Evolutionary conservation across 2,329 filamentous ascomycete genomes (phyloP).

Genomic region (Phoma sp.): DNA sequence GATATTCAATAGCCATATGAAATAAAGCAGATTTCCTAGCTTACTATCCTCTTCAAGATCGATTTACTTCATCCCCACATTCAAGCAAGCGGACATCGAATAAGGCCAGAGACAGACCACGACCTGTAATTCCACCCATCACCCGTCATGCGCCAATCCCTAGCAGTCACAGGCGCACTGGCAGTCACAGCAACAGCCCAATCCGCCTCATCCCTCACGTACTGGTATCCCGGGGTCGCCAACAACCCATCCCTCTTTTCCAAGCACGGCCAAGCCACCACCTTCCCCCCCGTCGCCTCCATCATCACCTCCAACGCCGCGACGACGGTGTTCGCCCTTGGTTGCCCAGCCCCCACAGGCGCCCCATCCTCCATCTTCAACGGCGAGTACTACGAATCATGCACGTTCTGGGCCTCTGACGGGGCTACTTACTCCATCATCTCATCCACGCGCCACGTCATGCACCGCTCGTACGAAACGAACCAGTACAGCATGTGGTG

Average conservation of each 20-base stretch:
- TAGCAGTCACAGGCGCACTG: background rate
- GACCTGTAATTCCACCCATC: too few species aligned
- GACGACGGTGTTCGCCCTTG: conserved; percentile 11
- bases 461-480: background rate
- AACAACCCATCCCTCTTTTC: background rate
- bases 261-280: background rate
- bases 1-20: background rate
- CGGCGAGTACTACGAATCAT: background rate
- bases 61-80: background rate
- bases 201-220: conserved; percentile 1
- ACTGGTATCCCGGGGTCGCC: conserved; percentile 1
- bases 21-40: background rate
- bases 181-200: conserved; percentile 4
- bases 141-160: background rate
- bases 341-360: background rate
- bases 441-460: background rate
- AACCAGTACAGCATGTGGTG: conserved; percentile 4
- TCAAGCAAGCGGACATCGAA: background rate
- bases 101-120: background rate
- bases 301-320: conserved; percentile 6
- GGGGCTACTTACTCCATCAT: conserved; percentile 3
- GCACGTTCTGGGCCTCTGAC: background rate
- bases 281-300: conserved; percentile 9
- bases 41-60: background rate
- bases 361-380: background rate